A percentile compares a stretch with the other conserved stretches of the same genome.
These are phyloP conservation scores for Kwoniella botswanensis DNA, from an alignment of 768 basidiomycete genomes.

Conservation along the genomic window DNA sequence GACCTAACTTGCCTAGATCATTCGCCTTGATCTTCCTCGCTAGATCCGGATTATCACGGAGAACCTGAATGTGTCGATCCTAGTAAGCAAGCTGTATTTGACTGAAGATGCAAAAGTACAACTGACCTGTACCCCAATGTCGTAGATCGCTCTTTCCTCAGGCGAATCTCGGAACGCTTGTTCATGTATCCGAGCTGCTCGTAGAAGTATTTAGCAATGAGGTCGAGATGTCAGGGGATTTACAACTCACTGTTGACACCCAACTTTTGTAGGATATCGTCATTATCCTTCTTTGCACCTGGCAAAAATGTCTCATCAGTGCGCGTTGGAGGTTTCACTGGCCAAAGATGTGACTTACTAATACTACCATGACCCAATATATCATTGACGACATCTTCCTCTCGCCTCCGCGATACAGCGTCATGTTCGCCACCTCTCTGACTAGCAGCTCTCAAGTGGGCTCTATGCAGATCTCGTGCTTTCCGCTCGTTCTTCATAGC, in stretches of 20 bases:
- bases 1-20: conserved; percentile 44
- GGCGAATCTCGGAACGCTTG: conserved; percentile 42
- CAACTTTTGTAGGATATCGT: conserved; percentile 26
- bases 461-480: conserved; percentile 18
- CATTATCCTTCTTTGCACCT: conserved; percentile 10
- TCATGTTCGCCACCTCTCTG: conserved; percentile 22
- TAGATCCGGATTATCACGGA: conserved; percentile 37
- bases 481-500: conserved; percentile 39
- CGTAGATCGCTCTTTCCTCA: conserved; percentile 46
- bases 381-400: conserved; percentile 33
- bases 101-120: neutral
- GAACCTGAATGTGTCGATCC: conserved; percentile 22
- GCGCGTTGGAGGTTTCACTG: neutral
- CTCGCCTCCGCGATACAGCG: conserved; percentile 9
- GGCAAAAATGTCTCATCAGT: neutral
- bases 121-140: conserved; percentile 46
- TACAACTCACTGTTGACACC: conserved; percentile 22
- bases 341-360: neutral
- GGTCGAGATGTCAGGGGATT: neutral
- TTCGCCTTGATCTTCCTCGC: conserved; percentile 48
- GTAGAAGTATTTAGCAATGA: neutral
- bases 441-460: conserved; percentile 2
- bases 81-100: no score
- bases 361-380: conserved; percentile 22
- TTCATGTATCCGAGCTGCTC: conserved; percentile 42